Base-by-base conservation (phyloP, 2,329 filamentous ascomycete species). In the Ascomycota sp. region DNA sequence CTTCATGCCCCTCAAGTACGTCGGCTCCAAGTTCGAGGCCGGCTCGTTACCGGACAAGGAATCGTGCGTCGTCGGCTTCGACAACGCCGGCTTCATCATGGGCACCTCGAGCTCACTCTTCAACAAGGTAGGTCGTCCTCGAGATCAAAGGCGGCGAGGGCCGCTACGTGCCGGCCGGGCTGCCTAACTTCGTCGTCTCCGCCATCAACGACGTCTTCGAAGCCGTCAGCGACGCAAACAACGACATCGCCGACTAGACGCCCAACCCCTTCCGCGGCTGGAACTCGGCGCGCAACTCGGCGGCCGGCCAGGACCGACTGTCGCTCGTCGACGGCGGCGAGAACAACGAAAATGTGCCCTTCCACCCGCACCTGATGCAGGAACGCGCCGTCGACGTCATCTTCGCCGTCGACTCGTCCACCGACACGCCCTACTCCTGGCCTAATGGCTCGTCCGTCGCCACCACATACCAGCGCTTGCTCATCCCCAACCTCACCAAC, bases 81-180 rank as follows among this genome's bases (percentile, higher is more conserved):
- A 91, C 49, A 83, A 80, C 40, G 68, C 69, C 6, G 78, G 78
- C 2, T 91, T 71, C 42, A 59, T 89, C 21, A 80, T 86, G 69
- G 80, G 80, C 34, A 89, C 81, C 1, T 82, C 75, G 8, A 81
- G 75, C 11, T 74, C 75, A 7, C 59, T 91, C 4, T 91, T 91
- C 60, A 91, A 91, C 54, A 57, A 45, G 59, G 61, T 42, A 41
- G n/a, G n/a, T n/a, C n/a, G 59, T 73, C 32, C 61, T 91, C 63
- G 61, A 91, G 71, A 23, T 89, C 70, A 19, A 57, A 43, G 46
- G 57, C 33, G 55, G 40, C 25, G 56, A 46, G 13, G 45, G 37
- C 41, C 59, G 36, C 13, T 70, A 65, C 43, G 41, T 50, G 4
- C 64, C 63, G 4, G 69, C 73, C 36, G 45, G 42, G 56, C 40